Conservation (phyloP, 192 early-diverging fungal genomes). For the Diversispora eburnea region DNA sequence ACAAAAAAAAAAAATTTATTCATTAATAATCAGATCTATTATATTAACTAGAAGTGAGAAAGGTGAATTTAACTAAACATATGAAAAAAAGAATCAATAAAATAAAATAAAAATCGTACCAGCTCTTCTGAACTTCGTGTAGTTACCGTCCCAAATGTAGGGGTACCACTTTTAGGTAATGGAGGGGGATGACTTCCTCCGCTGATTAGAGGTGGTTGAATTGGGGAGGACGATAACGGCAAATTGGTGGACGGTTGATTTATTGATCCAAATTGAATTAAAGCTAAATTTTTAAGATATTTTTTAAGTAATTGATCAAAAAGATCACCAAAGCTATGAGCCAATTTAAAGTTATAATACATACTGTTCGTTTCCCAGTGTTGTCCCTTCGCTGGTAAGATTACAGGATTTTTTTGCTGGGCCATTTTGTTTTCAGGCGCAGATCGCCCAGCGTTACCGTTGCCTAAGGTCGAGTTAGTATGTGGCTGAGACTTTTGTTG, state of each 20-base stretch:
- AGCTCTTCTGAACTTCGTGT: constrained; percentile 3
- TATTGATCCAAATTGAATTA: constrained; percentile 26
- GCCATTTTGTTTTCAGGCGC: background rate
- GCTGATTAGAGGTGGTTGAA: background rate
- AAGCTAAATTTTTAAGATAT: background rate
- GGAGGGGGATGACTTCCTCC: background rate
- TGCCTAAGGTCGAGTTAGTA: constrained; percentile 6
- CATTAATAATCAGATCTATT: background rate
- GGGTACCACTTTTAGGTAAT: background rate
- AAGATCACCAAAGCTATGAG: background rate
- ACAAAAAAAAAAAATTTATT: background rate
- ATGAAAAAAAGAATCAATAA: background rate
- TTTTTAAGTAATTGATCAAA: background rate
- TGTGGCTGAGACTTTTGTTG: constrained; percentile 25
- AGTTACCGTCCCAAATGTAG: constrained; percentile 12
- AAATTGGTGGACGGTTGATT: background rate
- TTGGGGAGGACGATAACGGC: background rate
- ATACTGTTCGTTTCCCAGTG: background rate
- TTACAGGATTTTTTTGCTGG: background rate
- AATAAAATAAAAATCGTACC: background rate
- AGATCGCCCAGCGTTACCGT: constrained; percentile 4
- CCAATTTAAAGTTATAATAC: background rate
- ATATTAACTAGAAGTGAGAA: too few species aligned
- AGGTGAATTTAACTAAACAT: background rate
- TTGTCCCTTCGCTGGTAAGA: background rate